A percentile compares a stretch with the other conserved stretches of the same genome.
Conservation (phyloP, 352 stramenopile species). For the Lagenidium sp. region DNA sequence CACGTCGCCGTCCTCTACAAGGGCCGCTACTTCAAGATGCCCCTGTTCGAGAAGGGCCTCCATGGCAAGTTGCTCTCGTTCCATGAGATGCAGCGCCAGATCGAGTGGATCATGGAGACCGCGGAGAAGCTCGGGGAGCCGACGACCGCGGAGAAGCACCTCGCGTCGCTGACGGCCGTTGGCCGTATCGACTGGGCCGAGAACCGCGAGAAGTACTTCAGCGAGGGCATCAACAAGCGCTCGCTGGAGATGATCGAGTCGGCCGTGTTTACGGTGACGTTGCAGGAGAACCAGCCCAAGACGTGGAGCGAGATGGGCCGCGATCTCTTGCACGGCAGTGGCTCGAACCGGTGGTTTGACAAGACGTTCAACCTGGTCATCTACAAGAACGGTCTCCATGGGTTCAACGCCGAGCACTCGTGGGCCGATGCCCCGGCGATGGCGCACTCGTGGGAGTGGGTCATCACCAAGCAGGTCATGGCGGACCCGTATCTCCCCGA, state of each 20-base stretch:
- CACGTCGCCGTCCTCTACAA: constrained; percentile 84
- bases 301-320: constrained; percentile 65
- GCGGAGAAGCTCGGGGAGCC: constrained; percentile 24
- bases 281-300: constrained; percentile 49
- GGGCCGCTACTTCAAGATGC: constrained; percentile 86
- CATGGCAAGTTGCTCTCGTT: constrained; percentile 65
- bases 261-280: constrained; percentile 65
- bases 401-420: constrained; percentile 92
- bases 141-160: constrained; percentile 31
- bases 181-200: constrained; percentile 85
- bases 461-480: constrained; percentile 52
- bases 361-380: constrained; percentile 96
- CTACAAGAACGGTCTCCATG: constrained; percentile 91
- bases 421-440: constrained; percentile 88
- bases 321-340: constrained; percentile 77
- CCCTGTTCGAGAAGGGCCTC: constrained; percentile 72
- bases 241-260: constrained; percentile 72
- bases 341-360: constrained; percentile 96
- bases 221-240: constrained; percentile 81
- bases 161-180: constrained; percentile 73
- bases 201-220: constrained; percentile 85
- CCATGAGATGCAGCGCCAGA: constrained; percentile 69
- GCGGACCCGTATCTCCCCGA: constrained; percentile 45
- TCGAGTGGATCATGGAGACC: constrained; percentile 59
- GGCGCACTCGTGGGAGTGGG: constrained; percentile 76